These are phyloP conservation scores for Cryptococcus sp. DNA, from an alignment of 1,284 basidiomycete species.

Conservation along the genomic window DNA sequence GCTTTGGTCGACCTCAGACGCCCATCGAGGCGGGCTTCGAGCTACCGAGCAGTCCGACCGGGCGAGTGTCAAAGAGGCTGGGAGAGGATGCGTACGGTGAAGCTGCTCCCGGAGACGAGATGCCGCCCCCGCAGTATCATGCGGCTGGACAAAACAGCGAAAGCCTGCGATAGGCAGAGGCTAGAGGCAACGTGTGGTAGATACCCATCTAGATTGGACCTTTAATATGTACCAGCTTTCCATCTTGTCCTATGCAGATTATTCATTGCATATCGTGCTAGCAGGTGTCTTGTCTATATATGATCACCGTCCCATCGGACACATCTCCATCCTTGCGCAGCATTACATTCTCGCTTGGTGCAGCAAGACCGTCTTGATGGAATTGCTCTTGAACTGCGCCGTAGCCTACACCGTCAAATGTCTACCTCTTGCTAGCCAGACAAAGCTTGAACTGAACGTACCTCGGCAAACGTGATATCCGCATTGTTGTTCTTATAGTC, in stretches of 20 bases:
- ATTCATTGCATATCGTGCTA: no score
- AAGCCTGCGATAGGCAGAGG: constrained; percentile 6
- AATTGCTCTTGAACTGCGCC: constrained; percentile 35
- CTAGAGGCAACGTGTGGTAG: no score
- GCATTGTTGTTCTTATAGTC: constrained; percentile 46
- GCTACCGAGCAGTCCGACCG: background rate
- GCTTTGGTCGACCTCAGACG: background rate
- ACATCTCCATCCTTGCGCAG: background rate
- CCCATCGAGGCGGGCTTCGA: constrained; percentile 4
- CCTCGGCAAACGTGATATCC: constrained; percentile 41
- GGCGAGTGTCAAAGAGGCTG: background rate
- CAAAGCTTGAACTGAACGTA: constrained; percentile 6
- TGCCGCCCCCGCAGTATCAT: constrained; percentile 7
- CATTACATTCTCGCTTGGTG: constrained; percentile 34
- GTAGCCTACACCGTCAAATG: no score
- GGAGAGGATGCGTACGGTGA: constrained; percentile 4
- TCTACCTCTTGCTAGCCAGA: no score
- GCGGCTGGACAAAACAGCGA: background rate
- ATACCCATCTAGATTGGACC: no score
- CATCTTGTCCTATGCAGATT: no score
- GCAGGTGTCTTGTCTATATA: background rate
- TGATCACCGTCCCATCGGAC: background rate
- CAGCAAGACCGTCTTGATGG: constrained; percentile 40
- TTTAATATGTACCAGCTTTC: no score
- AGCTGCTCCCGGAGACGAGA: background rate